Conservation (phyloP, 257 asterid genomes). For the Linderniella brevidens region DNA sequence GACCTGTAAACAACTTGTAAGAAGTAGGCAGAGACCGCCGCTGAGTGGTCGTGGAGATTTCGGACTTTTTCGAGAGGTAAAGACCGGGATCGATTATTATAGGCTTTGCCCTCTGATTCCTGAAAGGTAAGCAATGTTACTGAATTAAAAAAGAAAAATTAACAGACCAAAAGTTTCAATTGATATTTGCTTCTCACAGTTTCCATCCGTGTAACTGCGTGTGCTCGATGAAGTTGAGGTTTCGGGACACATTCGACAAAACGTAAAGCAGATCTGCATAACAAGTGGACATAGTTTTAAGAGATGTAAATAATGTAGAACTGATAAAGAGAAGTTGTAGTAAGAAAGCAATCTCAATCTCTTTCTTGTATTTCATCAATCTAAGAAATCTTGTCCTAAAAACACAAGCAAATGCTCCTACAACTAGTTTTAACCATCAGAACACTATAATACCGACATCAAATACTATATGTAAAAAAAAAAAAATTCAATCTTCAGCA, state of each 20-base stretch:
- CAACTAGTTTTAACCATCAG: no score
- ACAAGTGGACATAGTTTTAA: slow-evolving; percentile 4
- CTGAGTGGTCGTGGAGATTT: slow-evolving; percentile 73
- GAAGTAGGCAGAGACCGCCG: slow-evolving; percentile 86
- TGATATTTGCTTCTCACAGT: slow-evolving; percentile 38
- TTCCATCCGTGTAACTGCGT: slow-evolving; percentile 87
- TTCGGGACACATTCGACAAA: slow-evolving; percentile 69
- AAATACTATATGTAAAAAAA: no score
- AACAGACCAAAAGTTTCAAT: background rate
- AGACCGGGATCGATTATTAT: slow-evolving; percentile 91
- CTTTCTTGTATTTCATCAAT: no score
- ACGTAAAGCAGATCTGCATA: slow-evolving; percentile 80
- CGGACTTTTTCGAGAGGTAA: slow-evolving; percentile 80
- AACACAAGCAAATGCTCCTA: no score
- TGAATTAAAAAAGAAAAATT: background rate
- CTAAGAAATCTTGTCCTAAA: no score
- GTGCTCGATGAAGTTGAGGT: slow-evolving; percentile 85
- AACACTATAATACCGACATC: no score
- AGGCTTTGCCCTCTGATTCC: slow-evolving; percentile 93
- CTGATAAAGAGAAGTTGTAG: no score
- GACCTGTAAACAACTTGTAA: slow-evolving; percentile 83
- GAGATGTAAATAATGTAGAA: no score
- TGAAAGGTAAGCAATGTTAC: slow-evolving; percentile 15
- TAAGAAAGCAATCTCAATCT: no score
- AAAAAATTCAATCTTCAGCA: no score